A percentile compares a stretch with the other conserved stretches of the same genome.
Conservation (phyloP, 352 stramenopile species). For the Phytophthora uliginosa region DNA sequence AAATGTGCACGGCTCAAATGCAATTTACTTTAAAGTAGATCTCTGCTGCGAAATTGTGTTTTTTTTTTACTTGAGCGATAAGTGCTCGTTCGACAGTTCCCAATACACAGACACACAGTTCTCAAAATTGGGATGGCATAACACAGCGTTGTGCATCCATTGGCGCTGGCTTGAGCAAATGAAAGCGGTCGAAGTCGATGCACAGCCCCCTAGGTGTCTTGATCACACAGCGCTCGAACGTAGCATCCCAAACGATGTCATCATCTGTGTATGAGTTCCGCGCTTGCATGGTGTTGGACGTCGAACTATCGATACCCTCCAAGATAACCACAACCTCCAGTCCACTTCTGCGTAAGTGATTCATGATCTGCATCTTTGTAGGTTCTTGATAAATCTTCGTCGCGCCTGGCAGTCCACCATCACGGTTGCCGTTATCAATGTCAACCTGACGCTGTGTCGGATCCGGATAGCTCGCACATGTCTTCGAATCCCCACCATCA, state of each 20-base stretch:
- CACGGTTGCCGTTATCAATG: slow-evolving; percentile 88
- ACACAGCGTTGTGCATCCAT: slow-evolving; percentile 58
- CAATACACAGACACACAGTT: neutral
- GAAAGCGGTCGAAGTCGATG: slow-evolving; percentile 90
- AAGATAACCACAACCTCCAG: slow-evolving; percentile 87
- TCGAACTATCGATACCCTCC: slow-evolving; percentile 88
- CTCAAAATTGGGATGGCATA: slow-evolving; percentile 55
- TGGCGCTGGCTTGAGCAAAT: slow-evolving; percentile 72
- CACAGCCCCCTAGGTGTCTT: slow-evolving; percentile 60
- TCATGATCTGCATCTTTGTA: slow-evolving; percentile 77
- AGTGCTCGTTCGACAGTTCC: neutral
- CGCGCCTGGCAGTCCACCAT: slow-evolving; percentile 46
- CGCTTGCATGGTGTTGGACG: slow-evolving; percentile 90
- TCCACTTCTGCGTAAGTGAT: slow-evolving; percentile 72
- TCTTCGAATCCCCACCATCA: slow-evolving; percentile 59
- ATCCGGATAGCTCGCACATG: slow-evolving; percentile 72
- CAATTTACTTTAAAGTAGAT: too few relatives aligned
- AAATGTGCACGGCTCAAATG: too few relatives aligned
- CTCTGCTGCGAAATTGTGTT: neutral
- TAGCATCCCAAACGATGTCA: slow-evolving; percentile 85
- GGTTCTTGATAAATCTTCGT: slow-evolving; percentile 62
- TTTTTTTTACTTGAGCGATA: neutral
- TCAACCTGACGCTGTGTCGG: slow-evolving; percentile 79
- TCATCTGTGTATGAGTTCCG: slow-evolving; percentile 85
- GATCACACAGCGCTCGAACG: slow-evolving; percentile 81